Conservation (phyloP, 2,329 filamentous ascomycete genomes). For the Neodidymelliopsis sp. region DNA sequence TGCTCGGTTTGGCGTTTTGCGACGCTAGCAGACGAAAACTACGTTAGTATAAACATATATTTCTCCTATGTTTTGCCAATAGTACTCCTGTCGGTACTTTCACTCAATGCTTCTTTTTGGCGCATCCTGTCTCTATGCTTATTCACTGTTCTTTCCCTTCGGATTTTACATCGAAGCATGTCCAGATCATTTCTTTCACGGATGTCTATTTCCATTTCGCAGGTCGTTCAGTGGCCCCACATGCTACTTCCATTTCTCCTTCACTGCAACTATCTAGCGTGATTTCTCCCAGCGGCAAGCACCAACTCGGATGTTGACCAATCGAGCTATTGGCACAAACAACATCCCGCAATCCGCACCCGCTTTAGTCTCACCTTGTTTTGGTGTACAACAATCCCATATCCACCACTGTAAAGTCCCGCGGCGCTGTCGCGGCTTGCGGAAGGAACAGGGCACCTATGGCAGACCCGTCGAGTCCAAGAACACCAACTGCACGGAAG, state of each 20-base stretch:
- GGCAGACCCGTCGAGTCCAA: constrained; percentile 3
- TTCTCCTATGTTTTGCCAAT: too few relatives aligned
- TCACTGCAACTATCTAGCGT: neutral
- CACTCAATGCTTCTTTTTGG: too few relatives aligned
- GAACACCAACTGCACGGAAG: constrained; percentile 18
- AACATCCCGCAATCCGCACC: neutral
- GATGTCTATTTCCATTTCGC: neutral
- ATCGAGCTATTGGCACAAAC: neutral
- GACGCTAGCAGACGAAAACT: neutral
- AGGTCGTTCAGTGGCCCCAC: neutral
- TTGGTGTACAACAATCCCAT: neutral
- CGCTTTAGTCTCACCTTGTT: neutral
- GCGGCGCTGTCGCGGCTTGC: neutral
- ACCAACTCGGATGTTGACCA: neutral
- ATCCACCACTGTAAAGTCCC: neutral
- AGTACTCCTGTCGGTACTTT: too few relatives aligned
- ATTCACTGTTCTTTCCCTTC: too few relatives aligned
- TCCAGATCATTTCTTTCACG: too few relatives aligned
- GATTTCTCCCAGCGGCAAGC: constrained; percentile 1
- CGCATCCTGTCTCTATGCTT: too few relatives aligned
- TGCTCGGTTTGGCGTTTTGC: neutral
- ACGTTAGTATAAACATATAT: neutral
- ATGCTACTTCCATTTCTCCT: neutral
- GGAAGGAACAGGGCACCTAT: constrained; percentile 3
- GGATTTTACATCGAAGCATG: too few relatives aligned